phyloP scores from a whole-genome alignment of 75 land plant genomes.

The Selaginella moellendorffii region DNA sequence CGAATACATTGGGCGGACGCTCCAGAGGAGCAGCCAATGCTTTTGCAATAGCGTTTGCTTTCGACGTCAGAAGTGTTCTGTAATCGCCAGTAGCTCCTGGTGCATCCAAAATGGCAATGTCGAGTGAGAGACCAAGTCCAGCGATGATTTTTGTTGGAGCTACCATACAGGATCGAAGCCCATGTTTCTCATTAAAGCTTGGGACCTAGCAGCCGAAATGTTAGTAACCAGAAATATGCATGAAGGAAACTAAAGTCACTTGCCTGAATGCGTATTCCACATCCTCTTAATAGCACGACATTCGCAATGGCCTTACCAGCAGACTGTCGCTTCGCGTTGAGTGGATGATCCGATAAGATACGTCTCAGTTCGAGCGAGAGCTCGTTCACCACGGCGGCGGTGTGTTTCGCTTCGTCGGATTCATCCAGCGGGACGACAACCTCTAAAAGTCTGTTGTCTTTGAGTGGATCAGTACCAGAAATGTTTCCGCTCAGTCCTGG shows the following conservation, averaged over 20 bases:
- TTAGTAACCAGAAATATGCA: no score
- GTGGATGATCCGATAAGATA: constrained; percentile 60
- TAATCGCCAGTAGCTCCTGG: constrained; percentile 99
- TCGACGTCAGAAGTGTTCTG: constrained; percentile 77
- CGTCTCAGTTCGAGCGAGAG: constrained; percentile 70
- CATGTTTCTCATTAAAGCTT: constrained; percentile 61
- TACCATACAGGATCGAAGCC: constrained; percentile 88
- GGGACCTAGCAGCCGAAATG: constrained; percentile 55
- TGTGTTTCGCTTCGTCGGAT: constrained; percentile 72
- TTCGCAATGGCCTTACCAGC: constrained; percentile 85
- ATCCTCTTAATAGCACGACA: constrained; percentile 92
- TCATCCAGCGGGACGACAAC: constrained; percentile 71
- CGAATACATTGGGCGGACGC: constrained; percentile 53
- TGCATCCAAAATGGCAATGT: constrained; percentile 93
- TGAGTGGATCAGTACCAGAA: constrained; percentile 94
- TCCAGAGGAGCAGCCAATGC: constrained; percentile 77
- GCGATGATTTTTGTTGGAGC: constrained; percentile 99
- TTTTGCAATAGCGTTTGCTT: constrained; percentile 77
- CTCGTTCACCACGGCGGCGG: constrained; percentile 88
- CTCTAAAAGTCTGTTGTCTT: constrained; percentile 70
- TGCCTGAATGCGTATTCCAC: constrained; percentile 96
- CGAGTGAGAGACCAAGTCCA: constrained; percentile 83
- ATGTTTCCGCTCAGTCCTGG: constrained; percentile 93
- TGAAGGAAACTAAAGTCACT: not conserved
- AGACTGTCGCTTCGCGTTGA: constrained; percentile 47